Evolutionary conservation across 2,329 filamentous ascomycete genomes (phyloP).

Genomic region (Rutstroemia sp.): DNA sequence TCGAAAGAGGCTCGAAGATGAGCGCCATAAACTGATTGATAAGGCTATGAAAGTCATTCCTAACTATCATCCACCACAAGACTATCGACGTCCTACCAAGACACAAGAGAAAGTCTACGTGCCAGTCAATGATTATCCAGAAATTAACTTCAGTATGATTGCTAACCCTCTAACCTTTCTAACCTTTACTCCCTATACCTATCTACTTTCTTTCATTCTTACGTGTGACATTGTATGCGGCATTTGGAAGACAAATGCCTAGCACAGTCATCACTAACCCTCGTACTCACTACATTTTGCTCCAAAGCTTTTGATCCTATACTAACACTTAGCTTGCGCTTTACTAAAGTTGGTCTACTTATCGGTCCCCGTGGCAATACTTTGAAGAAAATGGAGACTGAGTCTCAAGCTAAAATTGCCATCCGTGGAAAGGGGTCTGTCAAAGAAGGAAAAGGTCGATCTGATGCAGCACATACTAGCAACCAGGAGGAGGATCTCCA

Average conservation of each 20-base stretch:
- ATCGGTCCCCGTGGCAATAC: constrained; percentile 99
- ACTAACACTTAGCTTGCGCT: constrained; percentile 91
- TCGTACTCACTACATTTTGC: constrained; percentile 29
- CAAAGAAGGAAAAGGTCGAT: constrained; percentile 98
- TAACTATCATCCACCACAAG: constrained; percentile 97
- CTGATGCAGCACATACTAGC: constrained; percentile 97
- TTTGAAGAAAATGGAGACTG: constrained; percentile 97
- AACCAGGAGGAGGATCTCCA: constrained; percentile 99
- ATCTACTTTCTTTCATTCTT: constrained; percentile 34
- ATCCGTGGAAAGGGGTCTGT: constrained; percentile 99
- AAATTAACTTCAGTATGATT: constrained; percentile 99
- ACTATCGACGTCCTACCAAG: constrained; percentile 98
- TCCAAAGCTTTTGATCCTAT: constrained; percentile 31
- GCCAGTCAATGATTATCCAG: constrained; percentile 99
- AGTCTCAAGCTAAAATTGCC: constrained; percentile 96
- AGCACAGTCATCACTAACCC: constrained; percentile 31
- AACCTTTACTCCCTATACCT: constrained; percentile 38
- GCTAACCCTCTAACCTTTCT: constrained; percentile 93
- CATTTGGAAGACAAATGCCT: constrained; percentile 24
- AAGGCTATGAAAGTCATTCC: constrained; percentile 99
- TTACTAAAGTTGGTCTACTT: constrained; percentile 96
- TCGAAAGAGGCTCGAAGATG: constrained; percentile 94
- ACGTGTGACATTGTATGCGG: constrained; percentile 31
- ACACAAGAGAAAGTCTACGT: constrained; percentile 99
- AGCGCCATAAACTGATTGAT: constrained; percentile 96